Evolutionary conservation across 352 stramenopile genomes (phyloP).

Genomic region (Nannochloropsis limnetica): DNA sequence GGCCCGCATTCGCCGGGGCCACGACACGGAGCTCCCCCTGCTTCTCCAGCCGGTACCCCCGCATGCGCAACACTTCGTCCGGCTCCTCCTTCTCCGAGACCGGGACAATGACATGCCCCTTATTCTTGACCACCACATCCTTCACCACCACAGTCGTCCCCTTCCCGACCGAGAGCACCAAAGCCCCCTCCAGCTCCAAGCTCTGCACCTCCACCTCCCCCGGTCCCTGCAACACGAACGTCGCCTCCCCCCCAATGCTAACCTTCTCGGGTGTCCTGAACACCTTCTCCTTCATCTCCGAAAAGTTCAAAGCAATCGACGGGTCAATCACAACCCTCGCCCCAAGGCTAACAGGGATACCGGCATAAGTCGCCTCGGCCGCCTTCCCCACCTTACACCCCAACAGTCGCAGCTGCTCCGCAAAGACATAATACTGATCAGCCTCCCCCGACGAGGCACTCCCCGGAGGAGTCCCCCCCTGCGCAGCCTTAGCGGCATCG

Average conservation of each 20-base stretch:
- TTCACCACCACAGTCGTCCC: slow-evolving; percentile 43
- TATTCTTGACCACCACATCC: slow-evolving; percentile 43
- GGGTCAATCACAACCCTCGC: slow-evolving; percentile 44
- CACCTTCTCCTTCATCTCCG: slow-evolving; percentile 36
- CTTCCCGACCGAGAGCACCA: slow-evolving; percentile 41
- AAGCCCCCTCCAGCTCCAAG: slow-evolving; percentile 43
- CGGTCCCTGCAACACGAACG: slow-evolving; percentile 40
- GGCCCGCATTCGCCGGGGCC: neutral
- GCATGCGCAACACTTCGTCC: slow-evolving; percentile 32
- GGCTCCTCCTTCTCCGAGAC: slow-evolving; percentile 36
- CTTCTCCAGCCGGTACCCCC: slow-evolving; percentile 36
- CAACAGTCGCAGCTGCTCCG: slow-evolving; percentile 44
- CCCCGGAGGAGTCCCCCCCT: slow-evolving; percentile 44
- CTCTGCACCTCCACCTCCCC: slow-evolving; percentile 42
- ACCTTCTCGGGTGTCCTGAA: slow-evolving; percentile 38
- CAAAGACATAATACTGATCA: slow-evolving; percentile 47
- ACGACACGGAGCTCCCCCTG: neutral
- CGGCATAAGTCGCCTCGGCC: slow-evolving; percentile 34
- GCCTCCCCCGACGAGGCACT: slow-evolving; percentile 42
- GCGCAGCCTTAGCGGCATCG: slow-evolving; percentile 56
- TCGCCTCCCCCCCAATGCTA: slow-evolving; percentile 37
- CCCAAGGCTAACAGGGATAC: slow-evolving; percentile 42
- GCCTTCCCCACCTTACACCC: slow-evolving; percentile 42
- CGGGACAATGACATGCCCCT: slow-evolving; percentile 37
- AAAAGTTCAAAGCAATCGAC: slow-evolving; percentile 42